Evolutionary conservation across 495 filamentous ascomycete genomes (phyloP).

Genomic region (Penicillium crystallinum): DNA sequence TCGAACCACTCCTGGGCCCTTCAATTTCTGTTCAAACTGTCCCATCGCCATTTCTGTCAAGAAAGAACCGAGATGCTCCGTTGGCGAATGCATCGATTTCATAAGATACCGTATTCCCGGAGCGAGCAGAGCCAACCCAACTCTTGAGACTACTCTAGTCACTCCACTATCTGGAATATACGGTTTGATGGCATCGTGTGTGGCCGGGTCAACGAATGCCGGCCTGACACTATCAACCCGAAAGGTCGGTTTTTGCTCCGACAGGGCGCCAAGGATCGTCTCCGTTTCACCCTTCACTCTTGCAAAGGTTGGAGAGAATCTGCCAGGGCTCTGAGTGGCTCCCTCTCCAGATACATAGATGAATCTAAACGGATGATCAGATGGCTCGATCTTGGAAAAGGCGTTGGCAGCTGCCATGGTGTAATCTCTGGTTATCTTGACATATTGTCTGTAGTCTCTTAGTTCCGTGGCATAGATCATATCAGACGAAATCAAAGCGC

Average conservation of each 20-base stretch:
- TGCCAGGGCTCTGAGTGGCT: slow-evolving; percentile 43
- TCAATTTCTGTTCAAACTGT: slow-evolving; percentile 35
- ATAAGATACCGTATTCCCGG: slow-evolving; percentile 7
- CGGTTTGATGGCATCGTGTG: slow-evolving; percentile 45
- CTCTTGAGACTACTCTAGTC: not conserved
- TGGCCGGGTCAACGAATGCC: slow-evolving; percentile 42
- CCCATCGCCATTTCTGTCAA: slow-evolving; percentile 58
- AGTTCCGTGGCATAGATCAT: not conserved
- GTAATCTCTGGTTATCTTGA: slow-evolving; percentile 61
- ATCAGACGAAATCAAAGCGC: not conserved
- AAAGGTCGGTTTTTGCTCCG: slow-evolving; percentile 41
- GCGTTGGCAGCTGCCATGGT: slow-evolving; percentile 56
- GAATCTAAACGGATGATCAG: slow-evolving; percentile 51
- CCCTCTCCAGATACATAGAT: slow-evolving; percentile 63
- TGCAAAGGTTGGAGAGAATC: slow-evolving; percentile 51
- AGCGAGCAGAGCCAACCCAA: not conserved
- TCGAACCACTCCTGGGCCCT: slow-evolving; percentile 37
- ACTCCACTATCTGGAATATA: slow-evolving; percentile 26
- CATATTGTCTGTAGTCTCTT: slow-evolving; percentile 51
- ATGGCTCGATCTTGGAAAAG: slow-evolving; percentile 45
- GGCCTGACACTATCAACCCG: slow-evolving; percentile 50
- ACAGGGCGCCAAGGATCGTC: slow-evolving; percentile 41
- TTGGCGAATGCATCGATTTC: slow-evolving; percentile 26
- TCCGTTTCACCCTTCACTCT: slow-evolving; percentile 62
- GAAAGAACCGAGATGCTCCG: slow-evolving; percentile 36